Percentiles rank a stretch among this genome's conserved stretches.
Evolutionary conservation across 1,139 yeast species (phyloP).

Genomic region (Yamadazyma trypodendri): DNA sequence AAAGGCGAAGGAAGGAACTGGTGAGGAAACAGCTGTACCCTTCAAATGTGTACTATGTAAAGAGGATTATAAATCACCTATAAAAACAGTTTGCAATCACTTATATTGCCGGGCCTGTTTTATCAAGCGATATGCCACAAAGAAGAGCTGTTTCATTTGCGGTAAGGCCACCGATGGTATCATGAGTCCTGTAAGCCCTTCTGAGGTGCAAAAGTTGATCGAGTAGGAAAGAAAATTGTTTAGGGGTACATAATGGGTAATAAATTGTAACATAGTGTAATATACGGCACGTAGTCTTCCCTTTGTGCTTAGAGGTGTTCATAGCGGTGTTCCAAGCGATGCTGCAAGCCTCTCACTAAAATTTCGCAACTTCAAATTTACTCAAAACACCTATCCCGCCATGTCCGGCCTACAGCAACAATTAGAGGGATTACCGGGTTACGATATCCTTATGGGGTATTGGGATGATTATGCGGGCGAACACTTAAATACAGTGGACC

Average conservation of each 20-base stretch:
- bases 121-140: conserved; percentile 45
- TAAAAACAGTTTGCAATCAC: conserved; percentile 66
- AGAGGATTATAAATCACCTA: conserved; percentile 54
- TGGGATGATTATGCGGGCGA: conserved; percentile 69
- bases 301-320: too few species aligned
- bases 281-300: too few species aligned
- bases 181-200: conserved; percentile 21
- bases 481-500: conserved; percentile 63
- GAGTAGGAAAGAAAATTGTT: too few species aligned
- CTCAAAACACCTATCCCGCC: too few species aligned
- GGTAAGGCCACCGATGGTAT: conserved; percentile 57
- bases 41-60: conserved; percentile 68
- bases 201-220: conserved; percentile 7
- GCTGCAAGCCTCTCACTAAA: too few species aligned
- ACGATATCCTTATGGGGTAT: conserved; percentile 49
- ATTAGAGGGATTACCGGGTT: conserved; percentile 59
- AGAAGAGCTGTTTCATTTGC: conserved; percentile 57
- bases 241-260: too few species aligned
- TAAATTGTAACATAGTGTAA: too few species aligned
- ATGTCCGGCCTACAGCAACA: conserved; percentile 27
- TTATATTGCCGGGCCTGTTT: conserved; percentile 68
- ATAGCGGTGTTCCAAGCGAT: too few species aligned
- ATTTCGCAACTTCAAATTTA: not conserved
- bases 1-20: conserved; percentile 8
- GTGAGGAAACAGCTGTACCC: conserved; percentile 40